Conservation (phyloP, 1,284 basidiomycete species). For the Trametes hirsuta region DNA sequence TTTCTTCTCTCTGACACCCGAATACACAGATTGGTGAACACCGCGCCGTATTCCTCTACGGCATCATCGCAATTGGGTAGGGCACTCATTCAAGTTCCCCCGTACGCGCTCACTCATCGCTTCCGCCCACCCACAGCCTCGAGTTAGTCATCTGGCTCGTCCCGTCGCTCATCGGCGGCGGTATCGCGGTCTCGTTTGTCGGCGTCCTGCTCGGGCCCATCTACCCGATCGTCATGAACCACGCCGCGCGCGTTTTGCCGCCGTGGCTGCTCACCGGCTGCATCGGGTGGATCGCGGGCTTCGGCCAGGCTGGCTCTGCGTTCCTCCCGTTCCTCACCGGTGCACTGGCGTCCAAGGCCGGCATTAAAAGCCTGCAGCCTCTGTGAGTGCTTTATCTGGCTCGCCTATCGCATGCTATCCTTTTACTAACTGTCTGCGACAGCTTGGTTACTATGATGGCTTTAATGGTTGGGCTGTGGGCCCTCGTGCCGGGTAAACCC, state of each 20-base stretch:
- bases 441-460: slow-evolving; percentile 32
- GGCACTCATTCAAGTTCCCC: slow-evolving; percentile 3
- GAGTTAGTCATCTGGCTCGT: slow-evolving; percentile 67
- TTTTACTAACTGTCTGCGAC: neutral
- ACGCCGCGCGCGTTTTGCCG: slow-evolving; percentile 51
- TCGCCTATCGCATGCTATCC: neutral
- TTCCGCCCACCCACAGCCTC: slow-evolving; percentile 36
- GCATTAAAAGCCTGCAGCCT: slow-evolving; percentile 34
- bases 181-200: slow-evolving; percentile 56
- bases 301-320: slow-evolving; percentile 59
- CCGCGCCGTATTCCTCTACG: slow-evolving; percentile 43
- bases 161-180: slow-evolving; percentile 55
- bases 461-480: slow-evolving; percentile 30
- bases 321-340: slow-evolving; percentile 61
- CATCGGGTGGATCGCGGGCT: slow-evolving; percentile 62
- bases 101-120: neutral
- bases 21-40: slow-evolving; percentile 45
- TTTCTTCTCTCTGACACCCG: neutral
- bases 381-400: slow-evolving; percentile 15
- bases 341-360: slow-evolving; percentile 49
- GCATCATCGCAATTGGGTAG: slow-evolving; percentile 39
- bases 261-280: slow-evolving; percentile 54
- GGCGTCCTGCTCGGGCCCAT: slow-evolving; percentile 55
- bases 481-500: slow-evolving; percentile 21
- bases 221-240: slow-evolving; percentile 59